Evolutionary conservation across 139 green algal genomes (phyloP), one percentile per base, ranked within the genome.

Genomic region (Chlamydomonas sp.): DNA sequence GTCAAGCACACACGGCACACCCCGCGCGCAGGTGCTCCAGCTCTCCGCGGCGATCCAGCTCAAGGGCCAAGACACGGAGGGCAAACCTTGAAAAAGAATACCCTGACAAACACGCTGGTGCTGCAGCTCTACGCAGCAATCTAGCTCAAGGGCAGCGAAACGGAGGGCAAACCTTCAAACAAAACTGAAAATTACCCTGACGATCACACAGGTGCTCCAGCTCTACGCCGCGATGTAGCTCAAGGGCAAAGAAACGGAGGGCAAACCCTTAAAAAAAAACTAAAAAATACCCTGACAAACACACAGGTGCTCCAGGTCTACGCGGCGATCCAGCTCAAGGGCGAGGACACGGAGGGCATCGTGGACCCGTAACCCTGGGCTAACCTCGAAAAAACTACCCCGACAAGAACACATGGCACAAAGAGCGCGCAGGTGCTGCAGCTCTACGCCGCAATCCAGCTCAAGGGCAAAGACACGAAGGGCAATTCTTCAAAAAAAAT

Each of bases 221-320:
- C n/a, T n/a, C n/a, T n/a, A n/a, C n/a, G n/a, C n/a, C n/a, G n/a
- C n/a, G n/a, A n/a, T n/a, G n/a, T n/a, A n/a, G n/a, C n/a, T n/a
- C n/a, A n/a, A n/a, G n/a, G n/a, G n/a, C n/a, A n/a, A n/a, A n/a
- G n/a, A n/a, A n/a, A n/a, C n/a, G n/a, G n/a, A n/a, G n/a, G n/a
- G n/a, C n/a, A n/a, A n/a, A n/a, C n/a, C n/a, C n/a, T n/a, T n/a
- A n/a, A n/a, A 65, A 65, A 33, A 10, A 65, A 16, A 22, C 10
- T 35, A 65, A 35, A 22, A 33, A 65, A 28, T 36, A 28, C 16
- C 26, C 26, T 10, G 10, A 29, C 57, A 65, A 20, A 10, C 13
- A 50, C 34, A 5, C 65, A 71, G 70, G 78, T 96, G 43, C 79
- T 97, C 68, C 91, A 97, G 82, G 71, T 95, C 48, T 96, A 96